Conservation (phyloP, 768 basidiomycete species). For the Suillus weaverae region DNA sequence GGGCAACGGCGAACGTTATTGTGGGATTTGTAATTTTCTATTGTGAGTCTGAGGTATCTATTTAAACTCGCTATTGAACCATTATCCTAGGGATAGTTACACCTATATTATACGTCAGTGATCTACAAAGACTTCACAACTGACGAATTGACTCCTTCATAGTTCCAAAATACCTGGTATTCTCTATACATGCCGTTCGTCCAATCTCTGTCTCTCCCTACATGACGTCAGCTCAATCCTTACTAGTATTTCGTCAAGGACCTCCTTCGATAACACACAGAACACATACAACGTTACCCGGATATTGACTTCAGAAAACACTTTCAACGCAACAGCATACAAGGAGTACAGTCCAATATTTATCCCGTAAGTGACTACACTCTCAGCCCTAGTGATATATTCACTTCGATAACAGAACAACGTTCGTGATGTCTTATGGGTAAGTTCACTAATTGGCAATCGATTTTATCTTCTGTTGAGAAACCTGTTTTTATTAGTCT, state of each 20-base stretch:
- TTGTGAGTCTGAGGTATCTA: constrained; percentile 38
- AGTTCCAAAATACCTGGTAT: constrained; percentile 66
- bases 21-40: constrained; percentile 70
- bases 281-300: constrained; percentile 54
- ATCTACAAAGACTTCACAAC: constrained; percentile 41
- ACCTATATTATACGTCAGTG: constrained; percentile 47
- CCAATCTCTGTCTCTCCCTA: not conserved
- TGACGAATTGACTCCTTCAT: not conserved
- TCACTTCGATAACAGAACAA: constrained; percentile 15
- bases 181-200: constrained; percentile 59
- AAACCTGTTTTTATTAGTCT: constrained; percentile 59
- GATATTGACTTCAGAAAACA: constrained; percentile 53
- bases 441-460: constrained; percentile 8
- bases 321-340: constrained; percentile 56
- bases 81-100: constrained; percentile 28
- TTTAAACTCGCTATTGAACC: constrained; percentile 4
- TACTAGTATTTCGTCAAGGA: constrained; percentile 55
- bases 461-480: too few species aligned
- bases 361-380: constrained; percentile 41
- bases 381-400: constrained; percentile 13
- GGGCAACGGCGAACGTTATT: constrained; percentile 75
- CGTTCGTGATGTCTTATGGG: constrained; percentile 34
- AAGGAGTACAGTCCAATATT: constrained; percentile 58
- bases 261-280: constrained; percentile 62
- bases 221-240: constrained; percentile 5